Conservation (phyloP, 208 protist genomes). For the Kentomonas sorsogonicus region DNA sequence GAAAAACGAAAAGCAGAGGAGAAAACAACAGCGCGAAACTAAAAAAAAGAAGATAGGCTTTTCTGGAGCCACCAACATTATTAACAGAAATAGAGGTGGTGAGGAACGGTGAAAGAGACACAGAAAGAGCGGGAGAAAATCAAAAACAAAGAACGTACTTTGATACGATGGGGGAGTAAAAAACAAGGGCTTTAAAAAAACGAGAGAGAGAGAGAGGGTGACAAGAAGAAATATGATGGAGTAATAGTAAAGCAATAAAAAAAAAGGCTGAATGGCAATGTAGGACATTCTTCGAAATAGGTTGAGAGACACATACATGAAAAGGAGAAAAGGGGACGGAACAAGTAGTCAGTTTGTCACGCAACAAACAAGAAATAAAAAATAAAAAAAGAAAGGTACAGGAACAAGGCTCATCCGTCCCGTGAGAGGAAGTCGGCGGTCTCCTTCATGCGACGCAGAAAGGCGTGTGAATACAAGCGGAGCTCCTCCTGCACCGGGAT, state of each 20-base stretch:
- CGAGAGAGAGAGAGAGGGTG: neutral
- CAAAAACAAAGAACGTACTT: constrained; percentile 10
- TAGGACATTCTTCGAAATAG: too few relatives aligned
- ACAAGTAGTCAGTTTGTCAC: too few relatives aligned
- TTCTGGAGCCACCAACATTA: neutral
- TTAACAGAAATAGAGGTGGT: neutral
- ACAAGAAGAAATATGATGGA: neutral
- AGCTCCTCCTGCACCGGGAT: constrained; percentile 41
- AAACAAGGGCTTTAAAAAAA: neutral
- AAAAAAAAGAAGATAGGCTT: neutral
- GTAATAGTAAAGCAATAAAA: neutral
- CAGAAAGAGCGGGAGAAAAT: neutral
- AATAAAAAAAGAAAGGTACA: neutral
- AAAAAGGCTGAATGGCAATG: too few relatives aligned
- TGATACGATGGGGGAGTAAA: neutral
- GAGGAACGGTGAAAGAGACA: neutral
- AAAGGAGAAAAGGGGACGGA: too few relatives aligned
- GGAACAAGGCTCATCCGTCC: neutral
- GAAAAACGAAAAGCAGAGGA: constrained; percentile 5
- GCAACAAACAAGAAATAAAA: constrained; percentile 5
- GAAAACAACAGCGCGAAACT: neutral
- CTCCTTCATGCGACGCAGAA: constrained; percentile 6
- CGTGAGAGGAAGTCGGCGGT: neutral
- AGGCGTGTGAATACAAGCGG: constrained; percentile 17
- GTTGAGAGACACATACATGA: too few relatives aligned